Percentiles rank a stretch among this genome's conserved stretches.
phyloP scores from a whole-genome alignment of 768 basidiomycete species.

The Mycena leptocephala region DNA sequence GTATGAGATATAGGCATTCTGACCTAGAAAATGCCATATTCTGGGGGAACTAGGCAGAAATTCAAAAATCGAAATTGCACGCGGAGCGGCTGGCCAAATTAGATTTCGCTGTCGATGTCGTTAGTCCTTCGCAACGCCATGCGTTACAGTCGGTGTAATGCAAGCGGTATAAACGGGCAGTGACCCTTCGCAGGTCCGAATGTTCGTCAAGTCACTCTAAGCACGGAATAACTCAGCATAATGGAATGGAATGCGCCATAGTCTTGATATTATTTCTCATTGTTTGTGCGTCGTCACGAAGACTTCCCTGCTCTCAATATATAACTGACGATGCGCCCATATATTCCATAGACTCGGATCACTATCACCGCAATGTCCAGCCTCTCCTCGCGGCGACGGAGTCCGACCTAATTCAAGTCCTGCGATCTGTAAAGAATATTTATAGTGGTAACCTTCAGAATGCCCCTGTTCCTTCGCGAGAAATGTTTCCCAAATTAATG shows the following conservation, averaged over 20 bases:
- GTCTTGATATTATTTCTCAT: background rate
- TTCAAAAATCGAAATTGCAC: no score
- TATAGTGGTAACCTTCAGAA: background rate
- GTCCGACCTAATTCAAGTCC: background rate
- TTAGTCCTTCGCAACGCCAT: no score
- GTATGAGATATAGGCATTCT: no score
- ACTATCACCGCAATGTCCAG: slow-evolving; percentile 1
- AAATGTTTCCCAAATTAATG: background rate
- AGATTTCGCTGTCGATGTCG: background rate
- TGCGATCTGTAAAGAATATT: background rate
- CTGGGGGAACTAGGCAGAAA: no score
- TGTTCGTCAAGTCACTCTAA: background rate
- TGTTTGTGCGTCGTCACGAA: background rate
- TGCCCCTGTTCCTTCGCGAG: background rate
- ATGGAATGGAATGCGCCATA: background rate
- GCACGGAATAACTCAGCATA: background rate
- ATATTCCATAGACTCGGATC: background rate
- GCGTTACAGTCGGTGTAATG: no score
- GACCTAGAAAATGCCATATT: no score
- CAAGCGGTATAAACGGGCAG: no score
- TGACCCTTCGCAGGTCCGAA: background rate
- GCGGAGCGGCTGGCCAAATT: slow-evolving; percentile 1
- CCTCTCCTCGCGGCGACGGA: background rate
- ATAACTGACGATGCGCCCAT: background rate
- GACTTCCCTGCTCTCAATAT: background rate